These are phyloP conservation scores for Colletotrichum caudatum DNA, from an alignment of 2,329 filamentous ascomycete species.

Conservation along the genomic window DNA sequence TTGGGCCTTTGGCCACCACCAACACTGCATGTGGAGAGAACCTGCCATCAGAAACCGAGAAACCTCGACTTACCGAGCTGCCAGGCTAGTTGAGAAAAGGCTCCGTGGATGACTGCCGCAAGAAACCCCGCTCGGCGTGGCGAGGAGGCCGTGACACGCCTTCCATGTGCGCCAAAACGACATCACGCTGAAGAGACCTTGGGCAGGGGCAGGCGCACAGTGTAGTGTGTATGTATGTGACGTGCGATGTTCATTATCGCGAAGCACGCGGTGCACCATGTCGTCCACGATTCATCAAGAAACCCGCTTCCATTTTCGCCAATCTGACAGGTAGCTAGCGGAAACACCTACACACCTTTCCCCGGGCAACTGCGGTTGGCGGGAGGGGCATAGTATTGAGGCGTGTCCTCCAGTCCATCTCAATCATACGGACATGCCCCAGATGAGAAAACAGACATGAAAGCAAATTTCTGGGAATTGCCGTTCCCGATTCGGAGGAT, in stretches of 20 bases:
- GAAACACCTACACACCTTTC: not conserved
- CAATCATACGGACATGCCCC: not conserved
- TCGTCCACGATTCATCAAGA: not conserved
- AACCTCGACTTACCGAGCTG: not conserved
- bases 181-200: not conserved
- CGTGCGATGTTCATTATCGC: too few relatives aligned
- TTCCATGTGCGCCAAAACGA: too few relatives aligned
- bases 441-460: not conserved
- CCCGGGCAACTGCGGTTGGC: not conserved
- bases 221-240: not conserved
- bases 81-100: not conserved
- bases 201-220: too few relatives aligned
- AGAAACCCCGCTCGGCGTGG: not conserved
- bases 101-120: not conserved
- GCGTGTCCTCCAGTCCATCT: not conserved
- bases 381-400: conserved; percentile 2
- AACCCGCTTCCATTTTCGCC: not conserved
- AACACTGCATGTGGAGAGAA: not conserved
- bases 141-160: not conserved
- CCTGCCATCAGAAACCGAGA: too few relatives aligned
- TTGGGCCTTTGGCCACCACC: not conserved
- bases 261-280: not conserved
- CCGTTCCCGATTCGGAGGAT: not conserved
- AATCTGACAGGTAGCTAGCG: conserved; percentile 11
- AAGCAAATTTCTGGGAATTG: not conserved